phyloP scores from a whole-genome alignment of 2,329 filamentous ascomycete genomes.

The Claviceps purpurea region DNA sequence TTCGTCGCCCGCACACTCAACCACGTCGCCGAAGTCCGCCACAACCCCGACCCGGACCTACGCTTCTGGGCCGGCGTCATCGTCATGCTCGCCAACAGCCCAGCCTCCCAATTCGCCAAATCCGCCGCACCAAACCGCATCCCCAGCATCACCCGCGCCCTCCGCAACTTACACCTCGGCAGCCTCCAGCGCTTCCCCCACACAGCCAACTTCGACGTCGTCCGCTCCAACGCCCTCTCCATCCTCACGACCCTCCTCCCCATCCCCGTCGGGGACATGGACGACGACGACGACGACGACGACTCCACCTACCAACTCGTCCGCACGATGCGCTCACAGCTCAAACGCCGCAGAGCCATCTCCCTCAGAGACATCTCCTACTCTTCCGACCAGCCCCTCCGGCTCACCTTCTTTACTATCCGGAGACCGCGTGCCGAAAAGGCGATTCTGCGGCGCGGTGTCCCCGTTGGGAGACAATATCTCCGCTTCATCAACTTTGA shows the following conservation, averaged over 20 bases:
- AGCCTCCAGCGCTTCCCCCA: conserved; percentile 5
- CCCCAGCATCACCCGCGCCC: conserved; percentile 4
- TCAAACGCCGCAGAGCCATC: conserved; percentile 3
- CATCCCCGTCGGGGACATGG: conserved; percentile 6
- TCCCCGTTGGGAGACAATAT: conserved; percentile 5
- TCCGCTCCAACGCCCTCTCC: conserved; percentile 6
- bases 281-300: background rate
- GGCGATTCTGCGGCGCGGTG: background rate
- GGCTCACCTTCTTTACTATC: conserved; percentile 5
- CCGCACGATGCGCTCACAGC: background rate
- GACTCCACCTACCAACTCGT: background rate
- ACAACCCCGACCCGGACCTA: background rate
- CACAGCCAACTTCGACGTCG: conserved; percentile 6
- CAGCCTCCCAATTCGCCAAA: conserved; percentile 1
- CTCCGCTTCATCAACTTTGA: conserved; percentile 5
- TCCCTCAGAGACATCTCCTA: background rate
- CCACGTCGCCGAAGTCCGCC: background rate
- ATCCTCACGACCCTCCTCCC: conserved; percentile 5
- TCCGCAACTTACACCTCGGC: conserved; percentile 5
- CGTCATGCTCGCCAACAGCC: conserved; percentile 3
- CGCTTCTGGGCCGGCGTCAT: conserved; percentile 4
- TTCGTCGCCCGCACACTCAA: conserved; percentile 2
- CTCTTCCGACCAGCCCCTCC: background rate
- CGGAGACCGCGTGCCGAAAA: conserved; percentile 2
- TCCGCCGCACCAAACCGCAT: background rate